These are phyloP conservation scores for Aspergillus kassunensis DNA, from an alignment of 495 filamentous ascomycete genomes.

Conservation along the genomic window DNA sequence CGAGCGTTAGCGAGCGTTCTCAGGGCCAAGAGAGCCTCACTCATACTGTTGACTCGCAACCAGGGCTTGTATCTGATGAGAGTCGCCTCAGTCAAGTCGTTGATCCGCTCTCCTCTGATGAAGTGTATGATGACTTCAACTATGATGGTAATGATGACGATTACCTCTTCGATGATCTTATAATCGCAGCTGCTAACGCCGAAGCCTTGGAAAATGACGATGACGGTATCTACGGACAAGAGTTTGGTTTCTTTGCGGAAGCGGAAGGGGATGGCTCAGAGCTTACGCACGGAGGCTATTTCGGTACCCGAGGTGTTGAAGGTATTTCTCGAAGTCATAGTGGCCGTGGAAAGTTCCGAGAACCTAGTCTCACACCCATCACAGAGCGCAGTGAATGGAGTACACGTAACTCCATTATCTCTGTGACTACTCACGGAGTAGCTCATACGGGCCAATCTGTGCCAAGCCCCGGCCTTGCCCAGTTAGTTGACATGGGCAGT, in stretches of 20 bases:
- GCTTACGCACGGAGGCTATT: constrained; percentile 84
- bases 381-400: constrained; percentile 95
- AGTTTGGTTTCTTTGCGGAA: constrained; percentile 93
- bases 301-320: constrained; percentile 64
- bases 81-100: constrained; percentile 41
- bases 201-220: constrained; percentile 87
- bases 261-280: constrained; percentile 49
- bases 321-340: constrained; percentile 63
- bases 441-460: constrained; percentile 40
- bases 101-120: constrained; percentile 33
- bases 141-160: constrained; percentile 55
- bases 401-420: constrained; percentile 86
- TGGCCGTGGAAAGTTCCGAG: constrained; percentile 67
- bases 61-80: constrained; percentile 45
- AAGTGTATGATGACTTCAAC: constrained; percentile 52
- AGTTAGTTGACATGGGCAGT: constrained; percentile 65
- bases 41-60: constrained; percentile 44
- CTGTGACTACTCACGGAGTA: constrained; percentile 55
- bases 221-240: constrained; percentile 91
- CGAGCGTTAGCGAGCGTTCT: constrained; percentile 41
- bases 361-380: constrained; percentile 93
- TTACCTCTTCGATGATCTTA: constrained; percentile 73
- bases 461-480: constrained; percentile 60
- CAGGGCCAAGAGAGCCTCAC: constrained; percentile 35
- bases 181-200: constrained; percentile 93